Conservation (phyloP, 1,284 basidiomycete species). For the Cryptococcus amylolentus region DNA sequence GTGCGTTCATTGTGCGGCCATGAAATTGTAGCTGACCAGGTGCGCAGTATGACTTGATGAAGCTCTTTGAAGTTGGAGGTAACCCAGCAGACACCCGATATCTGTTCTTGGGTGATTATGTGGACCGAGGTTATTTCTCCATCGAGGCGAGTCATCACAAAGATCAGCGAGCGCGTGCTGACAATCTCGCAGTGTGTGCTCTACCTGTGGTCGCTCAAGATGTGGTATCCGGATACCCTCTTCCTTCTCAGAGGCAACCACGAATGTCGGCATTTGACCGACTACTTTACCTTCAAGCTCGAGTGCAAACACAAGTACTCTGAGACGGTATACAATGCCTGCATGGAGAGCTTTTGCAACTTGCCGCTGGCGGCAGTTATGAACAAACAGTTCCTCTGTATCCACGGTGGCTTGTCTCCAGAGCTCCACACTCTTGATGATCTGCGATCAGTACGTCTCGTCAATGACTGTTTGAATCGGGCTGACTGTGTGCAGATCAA, state of each 20-base stretch:
- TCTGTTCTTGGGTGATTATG: conserved; percentile 96
- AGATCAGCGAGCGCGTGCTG: neutral
- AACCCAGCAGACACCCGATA: conserved; percentile 86
- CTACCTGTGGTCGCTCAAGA: conserved; percentile 87
- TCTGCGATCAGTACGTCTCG: conserved; percentile 62
- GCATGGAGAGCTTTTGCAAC: conserved; percentile 90
- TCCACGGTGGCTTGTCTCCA: conserved; percentile 87
- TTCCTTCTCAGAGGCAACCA: conserved; percentile 94
- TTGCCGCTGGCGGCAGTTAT: conserved; percentile 88
- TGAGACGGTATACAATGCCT: conserved; percentile 81
- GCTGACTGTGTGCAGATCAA: conserved; percentile 62
- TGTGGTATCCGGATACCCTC: conserved; percentile 87
- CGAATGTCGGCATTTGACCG: conserved; percentile 93
- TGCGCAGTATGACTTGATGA: conserved; percentile 89
- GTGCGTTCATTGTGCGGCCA: conserved; percentile 53
- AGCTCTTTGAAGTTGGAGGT: conserved; percentile 94
- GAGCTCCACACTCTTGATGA: conserved; percentile 89
- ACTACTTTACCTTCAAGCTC: conserved; percentile 96
- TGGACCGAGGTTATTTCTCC: conserved; percentile 93
- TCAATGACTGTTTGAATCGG: neutral
- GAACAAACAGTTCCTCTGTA: conserved; percentile 97
- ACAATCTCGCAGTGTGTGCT: conserved; percentile 66
- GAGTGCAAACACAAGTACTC: conserved; percentile 92
- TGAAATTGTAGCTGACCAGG: neutral
- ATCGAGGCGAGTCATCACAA: conserved; percentile 65